Evolutionary conservation across 371 early-diverging fungal genomes (phyloP).

Genomic region (Chytridium lagenaria): DNA sequence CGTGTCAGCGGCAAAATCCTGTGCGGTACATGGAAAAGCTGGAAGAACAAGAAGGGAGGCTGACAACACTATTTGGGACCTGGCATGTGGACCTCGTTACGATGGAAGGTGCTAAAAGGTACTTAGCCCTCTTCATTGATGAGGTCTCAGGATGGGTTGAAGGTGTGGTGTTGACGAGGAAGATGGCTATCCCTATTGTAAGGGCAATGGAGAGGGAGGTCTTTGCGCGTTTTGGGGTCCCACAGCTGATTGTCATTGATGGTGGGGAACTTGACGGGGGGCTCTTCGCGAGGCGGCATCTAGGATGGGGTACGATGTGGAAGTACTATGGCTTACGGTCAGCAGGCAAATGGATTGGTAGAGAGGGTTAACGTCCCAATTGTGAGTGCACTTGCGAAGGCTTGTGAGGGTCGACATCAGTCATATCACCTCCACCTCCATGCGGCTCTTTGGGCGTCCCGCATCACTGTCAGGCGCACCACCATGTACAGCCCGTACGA

Average conservation of each 20-base stretch:
- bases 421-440: neutral
- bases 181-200: neutral
- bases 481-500: slow-evolving; percentile 8
- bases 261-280: slow-evolving; percentile 25
- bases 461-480: slow-evolving; percentile 1
- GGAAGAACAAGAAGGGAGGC: neutral
- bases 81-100: slow-evolving; percentile 24
- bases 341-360: slow-evolving; percentile 22
- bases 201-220: slow-evolving; percentile 10
- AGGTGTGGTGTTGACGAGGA: slow-evolving; percentile 1
- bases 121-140: slow-evolving; percentile 17
- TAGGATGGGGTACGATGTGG: neutral
- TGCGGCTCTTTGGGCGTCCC: slow-evolving; percentile 18
- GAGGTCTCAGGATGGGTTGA: slow-evolving; percentile 24
- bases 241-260: slow-evolving; percentile 14
- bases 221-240: slow-evolving; percentile 11
- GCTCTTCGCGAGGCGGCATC: neutral
- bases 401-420: slow-evolving; percentile 1
- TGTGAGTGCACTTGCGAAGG: slow-evolving; percentile 19
- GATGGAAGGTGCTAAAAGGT: slow-evolving; percentile 19
- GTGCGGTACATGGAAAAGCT: slow-evolving; percentile 15
- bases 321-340: slow-evolving; percentile 15
- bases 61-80: slow-evolving; percentile 7
- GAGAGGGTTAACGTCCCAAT: slow-evolving; percentile 19
- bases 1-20: slow-evolving; percentile 16